Base-by-base conservation (phyloP, 2,329 filamentous ascomycete species). In the Capronia coronata region DNA sequence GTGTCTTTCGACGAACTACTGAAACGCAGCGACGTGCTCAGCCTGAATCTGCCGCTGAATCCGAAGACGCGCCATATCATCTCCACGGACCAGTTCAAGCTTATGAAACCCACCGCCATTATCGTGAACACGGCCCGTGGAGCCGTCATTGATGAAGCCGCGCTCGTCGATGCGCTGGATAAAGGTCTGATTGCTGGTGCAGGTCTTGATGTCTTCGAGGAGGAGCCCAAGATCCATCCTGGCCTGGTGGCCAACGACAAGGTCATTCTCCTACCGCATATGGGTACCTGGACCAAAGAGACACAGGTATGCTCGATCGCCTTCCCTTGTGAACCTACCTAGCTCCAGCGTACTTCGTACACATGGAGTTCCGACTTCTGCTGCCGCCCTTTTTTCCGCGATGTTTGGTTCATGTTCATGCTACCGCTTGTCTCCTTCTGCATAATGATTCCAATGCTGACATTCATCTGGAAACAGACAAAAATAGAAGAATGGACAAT, bases 51-150 rank as follows among this genome's bases (percentile, higher is more conserved):
- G 43, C 87, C 87, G 7, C 70, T 94, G 52, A 93, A 93, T 63
- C 71, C 73, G 67, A 66, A 82, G 55, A 94, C 87, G 2, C 78
- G 77, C 32, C 86, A 93, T 65, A 86, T 85, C 60, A 87, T 94
- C 62, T 82, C 82, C 21, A 79, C 75, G 6, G 64, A 71, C 1
- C 79, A 93, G 62, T 88, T 94, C 63, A 73, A 72, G 41, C 77
- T 80, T 61, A 91, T 91, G 86, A 94, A 91, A 66, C 72, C 73
- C 16, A 86, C 85, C 40, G 77, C 88, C 14, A 77, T 91, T 19
- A 77, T 94, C 23, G 76, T 93, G 61, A 94, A 93, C 70, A 91
- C 87, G 0, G 87, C 87, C 8, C 82, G 87, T 14, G 87, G 87
- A 19, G 86, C 86, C 23, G 80, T 93, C 48, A 85, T 94, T 62